These are phyloP conservation scores for Phialemonium atrogriseum DNA, from an alignment of 2,329 filamentous ascomycete genomes.

Conservation along the genomic window DNA sequence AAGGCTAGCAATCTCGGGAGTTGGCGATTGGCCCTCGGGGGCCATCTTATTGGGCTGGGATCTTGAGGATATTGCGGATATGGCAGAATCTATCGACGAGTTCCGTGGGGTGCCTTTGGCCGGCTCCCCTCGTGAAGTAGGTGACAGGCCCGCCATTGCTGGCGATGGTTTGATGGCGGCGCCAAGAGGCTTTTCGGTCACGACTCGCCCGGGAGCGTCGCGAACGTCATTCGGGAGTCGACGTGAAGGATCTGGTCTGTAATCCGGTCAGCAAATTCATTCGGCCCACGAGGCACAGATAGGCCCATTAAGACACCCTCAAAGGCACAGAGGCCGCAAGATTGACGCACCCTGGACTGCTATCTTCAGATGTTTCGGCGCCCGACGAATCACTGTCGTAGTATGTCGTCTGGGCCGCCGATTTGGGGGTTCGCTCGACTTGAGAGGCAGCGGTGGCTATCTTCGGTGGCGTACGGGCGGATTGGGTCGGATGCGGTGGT, in stretches of 20 bases:
- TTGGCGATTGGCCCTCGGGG: constrained; percentile 51
- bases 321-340: constrained; percentile 1
- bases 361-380: constrained; percentile 21
- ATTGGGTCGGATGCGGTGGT: constrained; percentile 15
- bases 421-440: constrained; percentile 14
- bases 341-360: constrained; percentile 21
- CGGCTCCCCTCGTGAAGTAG: constrained; percentile 29
- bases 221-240: constrained; percentile 40
- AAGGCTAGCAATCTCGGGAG: constrained; percentile 70
- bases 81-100: constrained; percentile 88
- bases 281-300: not conserved
- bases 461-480: constrained; percentile 17
- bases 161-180: constrained; percentile 28
- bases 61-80: constrained; percentile 64
- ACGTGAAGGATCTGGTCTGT: constrained; percentile 19
- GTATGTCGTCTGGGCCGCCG: constrained; percentile 22
- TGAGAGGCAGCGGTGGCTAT: constrained; percentile 21
- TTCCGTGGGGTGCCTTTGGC: constrained; percentile 52
- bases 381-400: constrained; percentile 29
- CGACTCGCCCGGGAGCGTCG: constrained; percentile 32
- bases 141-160: constrained; percentile 39
- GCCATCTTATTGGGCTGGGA: constrained; percentile 49
- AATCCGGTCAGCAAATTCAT: constrained; percentile 8
- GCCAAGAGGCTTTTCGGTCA: constrained; percentile 33
- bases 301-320: constrained; percentile 1